Evolutionary conservation across 2,329 filamentous ascomycete species (phyloP), one percentile per base, ranked within the genome.

Genomic region (Orbilia quercus): DNA sequence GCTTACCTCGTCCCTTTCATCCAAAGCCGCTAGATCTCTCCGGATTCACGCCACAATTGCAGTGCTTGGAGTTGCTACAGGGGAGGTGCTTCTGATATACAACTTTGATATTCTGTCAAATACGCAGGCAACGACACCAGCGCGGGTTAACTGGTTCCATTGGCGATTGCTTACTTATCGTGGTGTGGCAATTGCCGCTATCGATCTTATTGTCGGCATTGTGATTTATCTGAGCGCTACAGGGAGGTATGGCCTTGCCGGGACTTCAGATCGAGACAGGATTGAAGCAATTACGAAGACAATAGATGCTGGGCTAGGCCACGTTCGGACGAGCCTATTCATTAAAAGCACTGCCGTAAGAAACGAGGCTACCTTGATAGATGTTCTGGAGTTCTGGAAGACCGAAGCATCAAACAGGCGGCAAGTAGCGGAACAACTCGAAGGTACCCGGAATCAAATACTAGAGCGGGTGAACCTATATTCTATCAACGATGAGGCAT

Each of bases 171-270:
- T 88, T 1, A 81, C 86, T 1, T 82, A 85, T 59, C 88, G 95
- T 1, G 85, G 85, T 28, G 77, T 91, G 12, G 82, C 81, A 0
- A 86, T 97, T 1, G 88, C 88, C 0, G 76, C 83, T 0, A 83
- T 92, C 20, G 89, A 98, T 79, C 84, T 81, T 0, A 64, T 84
- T 0, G 81, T 95, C 0, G 91, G 87, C 0, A 84, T 82, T 58
- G 80, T 90, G 2, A 82, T 97, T 38, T 97, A 89, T 82, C 83
- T 95, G 2, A 89, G 90, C 1, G 87, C 88, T 14, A 97, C 95
- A 2, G 76, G 76, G 2, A 90, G 93, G 78, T 88, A 92, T 18
- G 89, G 90, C 70, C 91, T 96, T 76, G 85, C 87, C 20, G 82
- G 84, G 50, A 86, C 88, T 12, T 85, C 86, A 0, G 83, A 85